Conservation (phyloP, 2,329 filamentous ascomycete species). For the Fusarium odoratissimum region DNA sequence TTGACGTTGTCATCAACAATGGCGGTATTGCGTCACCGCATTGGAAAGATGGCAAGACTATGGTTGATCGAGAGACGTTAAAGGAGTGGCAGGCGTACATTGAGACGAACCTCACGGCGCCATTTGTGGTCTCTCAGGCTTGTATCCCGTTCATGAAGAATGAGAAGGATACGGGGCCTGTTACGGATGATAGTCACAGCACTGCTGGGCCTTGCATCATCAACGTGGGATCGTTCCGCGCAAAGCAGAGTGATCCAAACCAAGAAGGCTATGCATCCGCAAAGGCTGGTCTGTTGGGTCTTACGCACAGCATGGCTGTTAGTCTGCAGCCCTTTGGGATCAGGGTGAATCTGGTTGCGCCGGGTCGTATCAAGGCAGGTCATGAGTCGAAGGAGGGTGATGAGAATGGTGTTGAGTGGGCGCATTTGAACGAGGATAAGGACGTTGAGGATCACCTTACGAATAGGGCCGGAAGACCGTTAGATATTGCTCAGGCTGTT, state of each 20-base stretch:
- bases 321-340: not conserved
- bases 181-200: slow-evolving; percentile 11
- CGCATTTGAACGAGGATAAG: slow-evolving; percentile 10
- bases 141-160: slow-evolving; percentile 21
- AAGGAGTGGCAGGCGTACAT: slow-evolving; percentile 6
- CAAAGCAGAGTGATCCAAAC: slow-evolving; percentile 16
- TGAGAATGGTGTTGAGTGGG: slow-evolving; percentile 2
- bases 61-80: slow-evolving; percentile 8
- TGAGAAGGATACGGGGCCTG: not conserved
- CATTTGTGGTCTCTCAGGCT: slow-evolving; percentile 11
- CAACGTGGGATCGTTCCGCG: slow-evolving; percentile 14
- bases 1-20: slow-evolving; percentile 17
- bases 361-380: slow-evolving; percentile 3
- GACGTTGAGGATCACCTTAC: slow-evolving; percentile 17
- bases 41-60: slow-evolving; percentile 14
- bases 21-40: slow-evolving; percentile 17
- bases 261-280: slow-evolving; percentile 14
- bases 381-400: slow-evolving; percentile 15
- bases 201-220: slow-evolving; percentile 16
- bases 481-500: slow-evolving; percentile 11
- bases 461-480: slow-evolving; percentile 15
- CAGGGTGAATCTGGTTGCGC: slow-evolving; percentile 13
- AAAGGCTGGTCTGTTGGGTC: slow-evolving; percentile 7
- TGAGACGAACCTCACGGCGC: slow-evolving; percentile 9
- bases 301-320: slow-evolving; percentile 19